Percentiles rank a stretch among this genome's conserved stretches.
Evolutionary conservation across 2,329 filamentous ascomycete genomes (phyloP).

Genomic region (Plectosphaerella cucumerina): DNA sequence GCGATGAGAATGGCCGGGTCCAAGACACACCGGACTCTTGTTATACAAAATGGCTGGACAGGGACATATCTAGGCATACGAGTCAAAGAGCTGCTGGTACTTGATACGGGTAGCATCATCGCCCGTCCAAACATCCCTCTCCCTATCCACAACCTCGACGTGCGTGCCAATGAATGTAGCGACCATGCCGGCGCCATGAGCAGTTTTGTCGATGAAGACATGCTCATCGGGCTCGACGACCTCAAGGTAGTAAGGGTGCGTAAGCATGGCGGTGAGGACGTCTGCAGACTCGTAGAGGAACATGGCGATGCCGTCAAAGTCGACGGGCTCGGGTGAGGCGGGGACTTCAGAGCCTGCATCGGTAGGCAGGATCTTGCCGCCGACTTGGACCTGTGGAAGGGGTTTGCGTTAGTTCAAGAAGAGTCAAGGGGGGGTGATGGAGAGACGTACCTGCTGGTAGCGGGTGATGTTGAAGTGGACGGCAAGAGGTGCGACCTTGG

Average conservation of each 20-base stretch:
- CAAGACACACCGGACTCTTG: too few relatives aligned
- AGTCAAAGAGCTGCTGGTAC: constrained; percentile 18
- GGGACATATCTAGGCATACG: neutral
- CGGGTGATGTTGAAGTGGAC: constrained; percentile 19
- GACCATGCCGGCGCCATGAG: constrained; percentile 20
- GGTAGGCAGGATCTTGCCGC: constrained; percentile 19
- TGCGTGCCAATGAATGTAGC: constrained; percentile 19
- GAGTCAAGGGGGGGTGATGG: neutral
- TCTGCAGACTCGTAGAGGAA: constrained; percentile 20
- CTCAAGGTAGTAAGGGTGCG: constrained; percentile 22
- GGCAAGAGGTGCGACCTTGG: constrained; percentile 21
- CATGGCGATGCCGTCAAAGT: constrained; percentile 25
- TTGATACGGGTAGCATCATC: constrained; percentile 10
- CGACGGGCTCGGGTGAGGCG: constrained; percentile 13
- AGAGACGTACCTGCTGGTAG: constrained; percentile 21
- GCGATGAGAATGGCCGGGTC: neutral
- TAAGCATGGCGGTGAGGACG: constrained; percentile 16
- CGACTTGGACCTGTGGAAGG: constrained; percentile 16
- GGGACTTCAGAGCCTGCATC: constrained; percentile 13
- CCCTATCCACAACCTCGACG: constrained; percentile 18
- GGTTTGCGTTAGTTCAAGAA: neutral
- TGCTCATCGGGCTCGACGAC: constrained; percentile 24
- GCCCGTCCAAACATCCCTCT: constrained; percentile 18
- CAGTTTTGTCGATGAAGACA: constrained; percentile 22
- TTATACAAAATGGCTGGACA: too few relatives aligned